Base-by-base conservation (phyloP, 2,329 filamentous ascomycete genomes). In the Anisogramma anomala region DNA sequence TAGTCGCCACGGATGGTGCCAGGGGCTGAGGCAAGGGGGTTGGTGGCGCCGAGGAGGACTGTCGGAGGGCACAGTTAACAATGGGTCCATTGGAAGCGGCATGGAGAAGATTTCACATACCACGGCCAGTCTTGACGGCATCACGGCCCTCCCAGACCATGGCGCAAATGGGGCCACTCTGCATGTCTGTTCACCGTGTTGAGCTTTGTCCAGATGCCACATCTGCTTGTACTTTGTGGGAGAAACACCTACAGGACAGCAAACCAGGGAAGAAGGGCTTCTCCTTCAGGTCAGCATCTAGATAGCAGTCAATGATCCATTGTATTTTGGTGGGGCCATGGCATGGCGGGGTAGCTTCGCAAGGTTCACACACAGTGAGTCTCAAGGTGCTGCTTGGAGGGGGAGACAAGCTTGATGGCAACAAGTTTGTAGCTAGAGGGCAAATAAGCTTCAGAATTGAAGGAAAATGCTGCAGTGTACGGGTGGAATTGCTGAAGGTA, bases 71-170 rank as follows among this genome's bases (percentile, higher is more conserved):
- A 30, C 25, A 50, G 48, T 45, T 23, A 36, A 36, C 46, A 49
- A 51, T 17, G 40, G 28, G 9, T n/a, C 23, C 6, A 19, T 14
- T 31, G 28, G 26, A 28, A 23, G 13, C 3, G 25, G 37, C 9
- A 25, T 11, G 11, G 6, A 11, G 33, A 18, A 26, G 30, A 17
- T 19, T 19, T 1, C 50, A 72, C 78, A 55, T 78, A 85, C 81
- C 64, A 64, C 91, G 89, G 69, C 91, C 91, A 56, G 88, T 95
- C 84, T 96, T 96, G 78, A 95, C 88, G 68, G 82, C 91, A 62
- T 98, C 88, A 77, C 84, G 84, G 64, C 91, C 91, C 71, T 98
- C 88, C 91, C 91, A 98, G 70, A 98, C 83, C 89, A 96, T 98
- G 74, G 91, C 91, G 75, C 77, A 82, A 73, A 98, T 89, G 66